phyloP scores from a whole-genome alignment of 768 basidiomycete genomes.

The Pleurotus giganteus region DNA sequence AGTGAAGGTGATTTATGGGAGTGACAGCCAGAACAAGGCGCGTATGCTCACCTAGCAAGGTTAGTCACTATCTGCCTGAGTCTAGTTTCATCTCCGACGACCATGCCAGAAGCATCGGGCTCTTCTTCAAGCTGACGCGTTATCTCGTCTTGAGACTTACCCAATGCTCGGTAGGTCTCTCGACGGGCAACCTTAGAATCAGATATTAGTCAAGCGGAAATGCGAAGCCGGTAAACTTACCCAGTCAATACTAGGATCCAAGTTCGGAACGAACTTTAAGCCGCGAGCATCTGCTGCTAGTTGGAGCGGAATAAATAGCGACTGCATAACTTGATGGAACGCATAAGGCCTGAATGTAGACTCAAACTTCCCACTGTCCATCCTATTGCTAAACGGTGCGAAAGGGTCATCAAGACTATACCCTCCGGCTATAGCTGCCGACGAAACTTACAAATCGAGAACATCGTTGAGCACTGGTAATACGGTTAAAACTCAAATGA shows the following conservation, averaged over 20 bases:
- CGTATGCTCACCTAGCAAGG: constrained; percentile 47
- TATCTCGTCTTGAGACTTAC: constrained; percentile 34
- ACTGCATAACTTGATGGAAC: constrained; percentile 61
- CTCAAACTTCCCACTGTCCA: constrained; percentile 71
- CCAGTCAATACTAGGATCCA: constrained; percentile 54
- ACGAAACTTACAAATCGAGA: constrained; percentile 47
- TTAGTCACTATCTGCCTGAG: constrained; percentile 68
- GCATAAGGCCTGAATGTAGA: constrained; percentile 52
- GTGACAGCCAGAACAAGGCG: neutral
- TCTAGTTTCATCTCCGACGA: constrained; percentile 70
- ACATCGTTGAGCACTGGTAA: constrained; percentile 58
- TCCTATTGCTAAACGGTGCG: constrained; percentile 45
- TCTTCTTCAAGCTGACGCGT: constrained; percentile 24
- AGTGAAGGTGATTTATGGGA: neutral
- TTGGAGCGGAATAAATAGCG: constrained; percentile 52
- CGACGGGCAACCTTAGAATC: constrained; percentile 39
- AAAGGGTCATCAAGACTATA: neutral
- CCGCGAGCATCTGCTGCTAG: constrained; percentile 56
- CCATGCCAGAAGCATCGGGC: constrained; percentile 41
- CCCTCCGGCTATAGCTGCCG: neutral
- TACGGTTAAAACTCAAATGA: neutral
- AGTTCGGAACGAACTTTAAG: constrained; percentile 54
- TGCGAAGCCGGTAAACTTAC: constrained; percentile 22
- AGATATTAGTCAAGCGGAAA: neutral
- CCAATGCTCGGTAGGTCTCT: constrained; percentile 42